Evolutionary conservation across 2,329 filamentous ascomycete genomes (phyloP), one percentile per base, ranked within the genome.

Genomic region (Eutypella sp.): DNA sequence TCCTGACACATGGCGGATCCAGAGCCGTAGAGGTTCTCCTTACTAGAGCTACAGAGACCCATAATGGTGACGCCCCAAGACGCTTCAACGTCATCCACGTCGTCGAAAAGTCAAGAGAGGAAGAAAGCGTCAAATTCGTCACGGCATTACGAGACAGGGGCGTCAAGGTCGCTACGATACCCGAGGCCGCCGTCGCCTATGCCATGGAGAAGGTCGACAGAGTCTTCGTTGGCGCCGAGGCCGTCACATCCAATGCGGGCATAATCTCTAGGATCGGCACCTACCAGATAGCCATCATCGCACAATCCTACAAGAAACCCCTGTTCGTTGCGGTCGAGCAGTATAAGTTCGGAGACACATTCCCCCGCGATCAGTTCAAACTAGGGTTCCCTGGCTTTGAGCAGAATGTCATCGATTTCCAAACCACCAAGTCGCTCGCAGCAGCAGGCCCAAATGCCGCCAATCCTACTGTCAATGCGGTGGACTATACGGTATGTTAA

Each of bases 281-380:
- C 2, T 92, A 88, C 57, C 90, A 96, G 70, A 85, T 97, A 56
- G 91, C 89, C 2, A 73, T 89, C 55, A 72, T 96, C 43, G 90
- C 91, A 5, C 84, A 84, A 58, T 78, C 78, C 13, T 77, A 79
- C 50, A 65, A 68, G 23, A 73, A 73, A 38, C 81, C 84, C 33
- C 89, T 97, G 57, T 96, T 95, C 60, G 90, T 96, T 16, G 90
- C 93, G 5, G 87, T 87, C 1, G 93, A 99, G 72, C 95, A 88
- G 58, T 93, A 99, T 74, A 99, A 99, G 70, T 96, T 99, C 62
- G 89, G 95, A 39, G 79, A 90, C 58, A 77, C 93, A 45, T 93
- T 91, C 58, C 89, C 92, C 1, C 71, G 93, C 19, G 82, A 85
- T 51, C 89, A 96, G 67, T 62, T 73, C 20, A 68, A 73, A 34